phyloP scores from a whole-genome alignment of 176 grass and related monocot genomes.

The Bonia amplexicaulis region DNA sequence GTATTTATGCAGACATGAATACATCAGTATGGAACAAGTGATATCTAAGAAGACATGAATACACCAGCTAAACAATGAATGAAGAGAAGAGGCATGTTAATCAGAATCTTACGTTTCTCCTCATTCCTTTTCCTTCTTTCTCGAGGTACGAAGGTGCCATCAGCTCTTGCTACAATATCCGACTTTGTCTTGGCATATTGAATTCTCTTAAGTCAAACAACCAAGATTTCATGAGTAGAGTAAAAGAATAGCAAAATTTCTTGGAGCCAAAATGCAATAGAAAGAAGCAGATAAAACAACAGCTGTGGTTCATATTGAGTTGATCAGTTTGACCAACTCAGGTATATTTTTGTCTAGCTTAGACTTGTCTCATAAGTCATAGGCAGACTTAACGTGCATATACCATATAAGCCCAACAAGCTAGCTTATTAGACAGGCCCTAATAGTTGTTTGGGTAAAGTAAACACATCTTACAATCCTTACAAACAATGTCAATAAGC shows the following conservation, averaged over 20 bases:
- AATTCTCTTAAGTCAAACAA: slow-evolving; percentile 69
- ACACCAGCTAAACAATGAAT: not conserved
- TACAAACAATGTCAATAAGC: not conserved
- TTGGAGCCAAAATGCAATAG: not conserved
- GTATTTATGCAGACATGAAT: not conserved
- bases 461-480: not conserved
- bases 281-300: not conserved
- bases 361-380: not conserved
- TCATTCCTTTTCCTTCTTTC: slow-evolving; percentile 81
- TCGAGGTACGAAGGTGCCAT: slow-evolving; percentile 85
- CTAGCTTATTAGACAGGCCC: not conserved
- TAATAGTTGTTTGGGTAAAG: not conserved
- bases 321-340: not conserved
- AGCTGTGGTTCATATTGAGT: not conserved
- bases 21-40: not conserved
- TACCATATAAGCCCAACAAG: not conserved
- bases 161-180: slow-evolving; percentile 82
- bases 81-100: slow-evolving; percentile 8
- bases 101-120: slow-evolving; percentile 57
- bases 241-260: slow-evolving; percentile 6
- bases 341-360: not conserved
- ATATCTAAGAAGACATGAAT: not conserved
- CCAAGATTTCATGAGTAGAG: slow-evolving; percentile 4
- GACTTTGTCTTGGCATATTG: slow-evolving; percentile 99
- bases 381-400: not conserved